Conservation (phyloP, 495 filamentous ascomycete genomes). For the Penicillium soppii region DNA sequence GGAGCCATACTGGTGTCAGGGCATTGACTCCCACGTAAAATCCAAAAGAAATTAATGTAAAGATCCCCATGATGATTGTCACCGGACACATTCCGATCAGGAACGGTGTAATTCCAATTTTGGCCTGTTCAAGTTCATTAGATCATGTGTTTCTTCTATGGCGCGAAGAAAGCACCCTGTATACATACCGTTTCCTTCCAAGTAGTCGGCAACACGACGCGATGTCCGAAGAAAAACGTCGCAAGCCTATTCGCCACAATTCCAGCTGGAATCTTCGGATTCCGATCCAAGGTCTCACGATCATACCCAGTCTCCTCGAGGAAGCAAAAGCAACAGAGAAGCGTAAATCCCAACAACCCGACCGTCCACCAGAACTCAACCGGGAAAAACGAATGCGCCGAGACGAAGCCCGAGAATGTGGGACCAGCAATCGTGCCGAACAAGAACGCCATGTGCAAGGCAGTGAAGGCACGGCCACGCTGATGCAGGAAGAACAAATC, state of each 20-base stretch:
- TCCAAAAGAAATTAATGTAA: constrained; percentile 46
- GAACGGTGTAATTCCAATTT: constrained; percentile 32
- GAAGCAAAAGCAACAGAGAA: constrained; percentile 43
- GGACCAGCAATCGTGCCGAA: constrained; percentile 43
- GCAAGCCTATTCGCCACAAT: constrained; percentile 41
- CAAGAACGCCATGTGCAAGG: constrained; percentile 38
- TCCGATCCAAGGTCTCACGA: constrained; percentile 15
- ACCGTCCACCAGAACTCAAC: constrained; percentile 54
- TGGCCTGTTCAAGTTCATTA: constrained; percentile 20
- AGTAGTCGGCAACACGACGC: constrained; percentile 27
- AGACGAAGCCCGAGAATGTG: constrained; percentile 48
- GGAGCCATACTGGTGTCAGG: constrained; percentile 39
- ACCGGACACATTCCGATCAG: constrained; percentile 46
- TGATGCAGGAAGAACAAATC: constrained; percentile 50
- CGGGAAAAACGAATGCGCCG: constrained; percentile 38
- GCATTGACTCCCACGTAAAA: constrained; percentile 40
- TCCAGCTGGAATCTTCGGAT: constrained; percentile 18
- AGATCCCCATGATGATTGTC: constrained; percentile 41
- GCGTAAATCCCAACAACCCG: constrained; percentile 36
- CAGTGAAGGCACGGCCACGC: constrained; percentile 44
- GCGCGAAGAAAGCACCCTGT: too few species aligned
- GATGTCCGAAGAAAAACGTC: constrained; percentile 44
- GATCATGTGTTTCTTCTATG: background rate
- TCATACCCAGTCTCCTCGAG: constrained; percentile 46
- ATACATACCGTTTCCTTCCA: constrained; percentile 29